Evolutionary conservation across 768 basidiomycete species (phyloP).

Genomic region (Amanita muscaria): DNA sequence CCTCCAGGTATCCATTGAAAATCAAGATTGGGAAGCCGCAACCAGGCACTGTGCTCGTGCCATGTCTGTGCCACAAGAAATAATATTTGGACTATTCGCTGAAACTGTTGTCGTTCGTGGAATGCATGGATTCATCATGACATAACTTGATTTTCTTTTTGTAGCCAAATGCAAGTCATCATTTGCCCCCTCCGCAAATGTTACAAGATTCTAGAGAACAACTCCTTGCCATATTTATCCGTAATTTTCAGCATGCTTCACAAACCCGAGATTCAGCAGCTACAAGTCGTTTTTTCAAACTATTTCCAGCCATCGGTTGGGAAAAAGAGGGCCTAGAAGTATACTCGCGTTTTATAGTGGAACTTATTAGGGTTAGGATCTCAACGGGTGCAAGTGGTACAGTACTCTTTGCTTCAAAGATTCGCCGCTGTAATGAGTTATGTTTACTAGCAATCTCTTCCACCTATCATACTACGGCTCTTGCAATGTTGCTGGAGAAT

Average conservation of each 20-base stretch:
- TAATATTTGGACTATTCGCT: constrained; percentile 79
- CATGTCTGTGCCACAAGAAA: constrained; percentile 71
- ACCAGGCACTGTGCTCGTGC: constrained; percentile 86
- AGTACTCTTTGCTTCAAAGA: too few relatives aligned
- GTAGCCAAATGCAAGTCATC: constrained; percentile 87
- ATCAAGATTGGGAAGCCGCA: constrained; percentile 93
- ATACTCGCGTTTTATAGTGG: constrained; percentile 89
- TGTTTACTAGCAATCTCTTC: constrained; percentile 71
- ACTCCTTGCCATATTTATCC: constrained; percentile 68
- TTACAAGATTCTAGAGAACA: constrained; percentile 65
- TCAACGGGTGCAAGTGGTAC: constrained; percentile 22
- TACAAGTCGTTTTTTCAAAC: constrained; percentile 91
- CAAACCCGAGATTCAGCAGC: constrained; percentile 72
- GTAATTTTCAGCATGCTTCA: constrained; percentile 79
- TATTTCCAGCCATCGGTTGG: constrained; percentile 94
- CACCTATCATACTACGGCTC: constrained; percentile 79
- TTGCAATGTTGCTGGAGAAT: constrained; percentile 91
- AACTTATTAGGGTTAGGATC: constrained; percentile 72
- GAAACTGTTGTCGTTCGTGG: constrained; percentile 76
- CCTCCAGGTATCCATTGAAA: constrained; percentile 68
- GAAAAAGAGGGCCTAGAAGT: constrained; percentile 86
- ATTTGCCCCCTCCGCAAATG: constrained; percentile 78
- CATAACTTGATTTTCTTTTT: constrained; percentile 3
- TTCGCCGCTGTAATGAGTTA: constrained; percentile 7
- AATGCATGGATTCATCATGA: background rate